Evolutionary conservation across 352 stramenopile species (phyloP).

Genomic region (Phytopythium sindhum): DNA sequence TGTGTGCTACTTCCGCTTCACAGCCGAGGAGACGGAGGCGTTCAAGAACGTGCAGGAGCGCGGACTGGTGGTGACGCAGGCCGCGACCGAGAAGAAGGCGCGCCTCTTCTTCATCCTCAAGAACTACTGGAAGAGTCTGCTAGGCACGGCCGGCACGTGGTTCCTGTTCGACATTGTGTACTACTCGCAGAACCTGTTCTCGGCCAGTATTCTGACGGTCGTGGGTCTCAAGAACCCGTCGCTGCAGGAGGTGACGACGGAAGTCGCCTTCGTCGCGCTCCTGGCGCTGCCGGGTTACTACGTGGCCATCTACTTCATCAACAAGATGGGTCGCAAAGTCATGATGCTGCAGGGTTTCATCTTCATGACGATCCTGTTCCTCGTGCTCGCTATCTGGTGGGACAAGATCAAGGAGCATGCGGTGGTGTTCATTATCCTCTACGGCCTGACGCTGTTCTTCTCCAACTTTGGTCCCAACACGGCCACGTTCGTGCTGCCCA

Average conservation of each 20-base stretch:
- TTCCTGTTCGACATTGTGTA: constrained; percentile 70
- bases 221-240: constrained; percentile 30
- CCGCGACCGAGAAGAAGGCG: constrained; percentile 1
- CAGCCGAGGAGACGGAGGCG: constrained; percentile 52
- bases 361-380: constrained; percentile 38
- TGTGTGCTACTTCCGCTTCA: constrained; percentile 68
- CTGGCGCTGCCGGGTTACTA: constrained; percentile 63
- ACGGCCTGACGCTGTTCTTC: constrained; percentile 49
- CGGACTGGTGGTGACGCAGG: constrained; percentile 5
- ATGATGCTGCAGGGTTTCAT: constrained; percentile 54
- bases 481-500: constrained; percentile 88
- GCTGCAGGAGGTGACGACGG: constrained; percentile 30
- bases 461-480: constrained; percentile 71
- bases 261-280: constrained; percentile 34
- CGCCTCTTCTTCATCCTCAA: constrained; percentile 31
- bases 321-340: constrained; percentile 41
- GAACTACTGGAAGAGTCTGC: constrained; percentile 27
- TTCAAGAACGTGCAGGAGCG: constrained; percentile 25
- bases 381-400: constrained; percentile 23
- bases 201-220: constrained; percentile 37
- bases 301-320: constrained; percentile 55
- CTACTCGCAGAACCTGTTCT: constrained; percentile 59
- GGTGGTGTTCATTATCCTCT: constrained; percentile 47
- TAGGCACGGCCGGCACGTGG: constrained; percentile 45
- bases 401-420: constrained; percentile 22